Evolutionary conservation across 768 basidiomycete species (phyloP), one percentile per base, ranked within the genome.

Genomic region (Serendipita indica): DNA sequence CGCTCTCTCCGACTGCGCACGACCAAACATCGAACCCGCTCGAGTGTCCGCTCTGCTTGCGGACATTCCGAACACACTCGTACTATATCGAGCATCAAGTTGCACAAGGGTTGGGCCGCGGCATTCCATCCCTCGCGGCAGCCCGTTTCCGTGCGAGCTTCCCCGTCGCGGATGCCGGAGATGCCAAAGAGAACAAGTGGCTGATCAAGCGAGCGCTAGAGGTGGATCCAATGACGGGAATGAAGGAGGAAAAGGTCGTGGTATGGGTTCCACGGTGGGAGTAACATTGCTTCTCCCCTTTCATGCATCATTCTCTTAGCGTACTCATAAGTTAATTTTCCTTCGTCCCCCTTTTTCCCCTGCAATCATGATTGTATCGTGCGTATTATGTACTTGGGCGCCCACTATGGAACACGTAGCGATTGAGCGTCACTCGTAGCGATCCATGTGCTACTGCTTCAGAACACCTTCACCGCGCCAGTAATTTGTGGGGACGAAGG

Each of bases 401-500:
- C n/a, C n/a, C n/a, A n/a, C n/a, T n/a, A n/a, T n/a, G n/a, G n/a
- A n/a, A n/a, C n/a, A n/a, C n/a, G n/a, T n/a, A n/a, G n/a, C n/a
- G n/a, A n/a, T n/a, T n/a, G n/a, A n/a, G n/a, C n/a, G n/a, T n/a
- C n/a, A n/a, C n/a, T n/a, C n/a, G n/a, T n/a, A n/a, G n/a, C n/a
- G n/a, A n/a, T n/a, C n/a, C 35, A 39, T 39, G 12, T 18, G 12
- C 45, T 46, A 46, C 25, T 16, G 16, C 45, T 10, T 14, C 22
- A 25, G 20, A 39, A 58, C 37, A 22, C 57, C 57, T 39, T 63
- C 61, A 72, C 86, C 87, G 60, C 86, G 74, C 74, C 77, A 96
- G 68, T 97, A 98, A 61, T 79, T 83, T 14, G 87, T 72, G 65
- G 82, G 80, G 14, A 87, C 75, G 66, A 96, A 99, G 14, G 96